Conservation (phyloP, 2,329 filamentous ascomycete genomes). For the Clonostachys rhizophaga region DNA sequence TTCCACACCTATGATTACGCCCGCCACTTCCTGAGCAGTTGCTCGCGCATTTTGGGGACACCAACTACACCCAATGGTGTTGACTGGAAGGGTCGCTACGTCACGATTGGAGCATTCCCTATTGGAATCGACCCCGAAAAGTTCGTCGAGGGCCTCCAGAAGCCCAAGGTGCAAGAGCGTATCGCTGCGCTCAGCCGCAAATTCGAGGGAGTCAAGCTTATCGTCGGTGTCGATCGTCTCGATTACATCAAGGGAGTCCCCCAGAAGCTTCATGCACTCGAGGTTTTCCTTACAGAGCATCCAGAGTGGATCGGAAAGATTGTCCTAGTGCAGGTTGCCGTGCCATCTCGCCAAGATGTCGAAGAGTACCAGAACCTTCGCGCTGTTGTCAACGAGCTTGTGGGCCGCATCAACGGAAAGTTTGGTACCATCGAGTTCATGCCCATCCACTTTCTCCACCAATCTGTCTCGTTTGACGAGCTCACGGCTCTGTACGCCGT, state of each 20-base stretch:
- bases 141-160: conserved; percentile 83
- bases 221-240: conserved; percentile 87
- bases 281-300: conserved; percentile 94
- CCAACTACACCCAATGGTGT: conserved; percentile 89
- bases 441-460: conserved; percentile 98
- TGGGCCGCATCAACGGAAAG: conserved; percentile 93
- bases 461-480: conserved; percentile 92
- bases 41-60: conserved; percentile 81
- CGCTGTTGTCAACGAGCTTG: conserved; percentile 92
- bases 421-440: conserved; percentile 98
- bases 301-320: conserved; percentile 98
- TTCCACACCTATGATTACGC: conserved; percentile 99
- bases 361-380: conserved; percentile 97
- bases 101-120: conserved; percentile 91
- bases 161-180: conserved; percentile 79
- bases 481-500: conserved; percentile 90
- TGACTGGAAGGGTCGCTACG: conserved; percentile 81
- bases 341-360: conserved; percentile 91
- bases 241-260: conserved; percentile 99
- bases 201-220: conserved; percentile 93
- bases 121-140: conserved; percentile 98
- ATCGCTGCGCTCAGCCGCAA: conserved; percentile 82
- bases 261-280: conserved; percentile 92
- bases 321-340: conserved; percentile 91
- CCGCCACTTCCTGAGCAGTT: conserved; percentile 94